A percentile compares a stretch with the other conserved stretches of the same genome.
Conservation (phyloP, 1,139 yeast genomes). For the Debaryomyces robertsiae region DNA sequence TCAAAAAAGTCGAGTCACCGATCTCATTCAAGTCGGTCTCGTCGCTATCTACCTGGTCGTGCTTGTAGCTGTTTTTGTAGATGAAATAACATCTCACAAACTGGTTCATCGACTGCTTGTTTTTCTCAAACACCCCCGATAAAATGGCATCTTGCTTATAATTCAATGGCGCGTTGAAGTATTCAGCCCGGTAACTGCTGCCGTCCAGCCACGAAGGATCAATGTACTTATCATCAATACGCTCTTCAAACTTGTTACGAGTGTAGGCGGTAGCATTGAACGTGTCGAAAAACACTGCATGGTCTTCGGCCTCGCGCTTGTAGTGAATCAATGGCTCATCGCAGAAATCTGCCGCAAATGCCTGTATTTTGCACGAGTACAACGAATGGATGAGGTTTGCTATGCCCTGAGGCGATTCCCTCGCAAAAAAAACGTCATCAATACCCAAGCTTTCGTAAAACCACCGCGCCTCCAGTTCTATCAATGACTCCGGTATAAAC, state of each 20-base stretch:
- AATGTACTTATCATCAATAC: slow-evolving; percentile 81
- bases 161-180: slow-evolving; percentile 71
- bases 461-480: slow-evolving; percentile 88
- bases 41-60: slow-evolving; percentile 31
- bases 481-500: slow-evolving; percentile 82
- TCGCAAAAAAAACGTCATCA: slow-evolving; percentile 89
- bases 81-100: slow-evolving; percentile 82
- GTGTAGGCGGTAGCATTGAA: slow-evolving; percentile 37
- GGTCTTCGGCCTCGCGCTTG: slow-evolving; percentile 76
- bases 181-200: slow-evolving; percentile 72
- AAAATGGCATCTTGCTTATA: slow-evolving; percentile 50
- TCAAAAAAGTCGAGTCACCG: slow-evolving; percentile 78
- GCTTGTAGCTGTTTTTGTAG: slow-evolving; percentile 69
- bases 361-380: slow-evolving; percentile 91
- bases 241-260: slow-evolving; percentile 54
- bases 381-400: slow-evolving; percentile 84
- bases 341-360: slow-evolving; percentile 50
- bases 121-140: slow-evolving; percentile 42
- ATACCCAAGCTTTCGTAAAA: slow-evolving; percentile 87
- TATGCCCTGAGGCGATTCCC: slow-evolving; percentile 78
- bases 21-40: slow-evolving; percentile 54
- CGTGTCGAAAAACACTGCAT: slow-evolving; percentile 90
- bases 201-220: slow-evolving; percentile 52
- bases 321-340: slow-evolving; percentile 64
- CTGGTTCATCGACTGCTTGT: slow-evolving; percentile 41